Base-by-base conservation (phyloP, 2,329 filamentous ascomycete genomes). In the Aspergillus uvarum region DNA sequence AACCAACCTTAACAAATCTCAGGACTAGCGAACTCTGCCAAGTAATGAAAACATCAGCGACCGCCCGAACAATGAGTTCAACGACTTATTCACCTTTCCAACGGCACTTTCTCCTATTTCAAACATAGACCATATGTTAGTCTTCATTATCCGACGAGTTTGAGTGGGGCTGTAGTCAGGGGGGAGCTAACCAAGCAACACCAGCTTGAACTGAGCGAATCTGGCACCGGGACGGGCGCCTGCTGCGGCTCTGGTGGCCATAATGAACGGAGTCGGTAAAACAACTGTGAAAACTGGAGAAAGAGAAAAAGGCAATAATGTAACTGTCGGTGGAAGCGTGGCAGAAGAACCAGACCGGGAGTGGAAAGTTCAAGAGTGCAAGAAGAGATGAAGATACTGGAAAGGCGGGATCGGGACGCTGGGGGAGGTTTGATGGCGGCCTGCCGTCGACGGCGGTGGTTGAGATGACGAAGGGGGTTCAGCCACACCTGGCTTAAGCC, bases 201-300 rank as follows among this genome's bases (percentile, higher is more conserved):
- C 95, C 71, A 99, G 86, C 85, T 99, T 99, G 83, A 99, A 99
- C 85, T 99, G 95, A 72, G 95, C 94, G 80, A 99, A 98, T 74
- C 94, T 89, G 79, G 90, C 85, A 72, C 84, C 84, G 62, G 85
- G 83, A 67, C 86, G 82, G 72, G 81, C 83, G 74, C 83, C 83
- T 86, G 87, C 88, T 86, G 84, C 88, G 81, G 87, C 87, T 87
- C 92, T 88, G 78, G 90, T 86, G 80, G 93, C 90, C 94, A 98
- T 98, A 77, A 71, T 83, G 75, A 67, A 65, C 32, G 51, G 67
- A 59, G 56, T 67, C 58, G 63, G 63, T 60, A 54, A 62, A 60
- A 47, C 58, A 58, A 60, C 48, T 54, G 61, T 59, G 29, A 50
- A 59, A 49, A 60, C 48, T 47, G 38, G 56, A 50, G 31, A 52